Evolutionary conservation across 768 basidiomycete genomes (phyloP).

Genomic region (Boletus sp.): DNA sequence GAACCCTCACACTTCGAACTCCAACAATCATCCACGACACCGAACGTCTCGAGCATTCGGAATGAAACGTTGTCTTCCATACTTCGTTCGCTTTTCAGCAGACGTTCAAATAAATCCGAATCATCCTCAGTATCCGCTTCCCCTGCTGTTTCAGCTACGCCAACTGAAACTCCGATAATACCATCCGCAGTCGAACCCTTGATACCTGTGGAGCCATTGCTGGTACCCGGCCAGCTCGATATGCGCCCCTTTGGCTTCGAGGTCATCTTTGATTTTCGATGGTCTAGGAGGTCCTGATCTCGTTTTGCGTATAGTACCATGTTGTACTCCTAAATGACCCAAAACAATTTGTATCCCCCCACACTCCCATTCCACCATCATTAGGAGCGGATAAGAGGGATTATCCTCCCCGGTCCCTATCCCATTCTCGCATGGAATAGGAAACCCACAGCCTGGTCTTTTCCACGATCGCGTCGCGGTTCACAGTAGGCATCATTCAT

Average conservation of each 20-base stretch:
- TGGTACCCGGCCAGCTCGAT: constrained; percentile 60
- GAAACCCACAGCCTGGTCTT: neutral
- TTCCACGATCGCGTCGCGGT: neutral
- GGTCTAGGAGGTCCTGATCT: constrained; percentile 40
- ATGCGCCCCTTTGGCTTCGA: constrained; percentile 70
- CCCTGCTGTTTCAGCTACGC: neutral
- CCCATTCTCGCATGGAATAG: neutral
- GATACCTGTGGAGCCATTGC: constrained; percentile 14
- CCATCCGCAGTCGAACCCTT: constrained; percentile 5
- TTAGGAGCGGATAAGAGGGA: neutral
- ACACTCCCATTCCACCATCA: neutral
- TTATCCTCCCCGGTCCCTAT: no score
- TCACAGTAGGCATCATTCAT: no score
- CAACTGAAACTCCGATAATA: constrained; percentile 6
- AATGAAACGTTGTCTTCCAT: constrained; percentile 23
- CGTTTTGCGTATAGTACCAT: constrained; percentile 8
- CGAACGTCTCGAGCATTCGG: neutral
- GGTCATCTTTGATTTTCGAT: constrained; percentile 72
- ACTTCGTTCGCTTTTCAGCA: constrained; percentile 26
- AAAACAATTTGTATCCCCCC: constrained; percentile 14
- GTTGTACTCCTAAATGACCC: constrained; percentile 21
- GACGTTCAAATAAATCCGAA: constrained; percentile 5
- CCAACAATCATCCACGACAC: constrained; percentile 10
- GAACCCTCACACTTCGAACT: constrained; percentile 20
- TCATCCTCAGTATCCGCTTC: neutral